These are phyloP conservation scores for Phlebiopsis gigantea DNA, from an alignment of 768 basidiomycete genomes.

Conservation along the genomic window DNA sequence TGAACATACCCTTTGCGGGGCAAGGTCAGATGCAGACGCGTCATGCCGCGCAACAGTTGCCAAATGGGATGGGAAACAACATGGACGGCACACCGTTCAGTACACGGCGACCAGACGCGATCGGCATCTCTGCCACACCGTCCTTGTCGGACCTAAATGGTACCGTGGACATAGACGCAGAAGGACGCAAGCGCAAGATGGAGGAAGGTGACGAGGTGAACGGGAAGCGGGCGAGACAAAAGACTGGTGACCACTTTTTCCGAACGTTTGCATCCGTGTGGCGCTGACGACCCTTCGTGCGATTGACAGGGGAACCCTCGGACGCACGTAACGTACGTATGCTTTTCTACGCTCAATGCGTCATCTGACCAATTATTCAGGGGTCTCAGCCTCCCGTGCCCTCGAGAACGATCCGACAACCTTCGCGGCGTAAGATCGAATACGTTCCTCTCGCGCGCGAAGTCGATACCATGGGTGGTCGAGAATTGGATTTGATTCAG, in stretches of 20 bases:
- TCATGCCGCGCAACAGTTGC: constrained; percentile 10
- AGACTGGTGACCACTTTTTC: constrained; percentile 46
- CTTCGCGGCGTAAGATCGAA: constrained; percentile 71
- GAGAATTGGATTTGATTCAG: constrained; percentile 56
- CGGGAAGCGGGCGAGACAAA: constrained; percentile 65
- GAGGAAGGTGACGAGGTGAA: constrained; percentile 56
- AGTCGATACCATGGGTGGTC: constrained; percentile 57
- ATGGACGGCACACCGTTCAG: too few species aligned
- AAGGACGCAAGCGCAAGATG: constrained; percentile 68
- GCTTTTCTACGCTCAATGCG: too few species aligned
- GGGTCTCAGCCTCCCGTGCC: constrained; percentile 10
- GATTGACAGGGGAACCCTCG: not conserved
- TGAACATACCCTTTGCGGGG: constrained; percentile 1
- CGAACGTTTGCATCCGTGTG: not conserved
- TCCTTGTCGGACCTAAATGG: constrained; percentile 11
- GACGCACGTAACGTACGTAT: not conserved
- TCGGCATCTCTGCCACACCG: not conserved
- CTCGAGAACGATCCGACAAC: constrained; percentile 17
- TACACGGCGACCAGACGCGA: too few species aligned
- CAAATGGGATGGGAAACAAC: too few species aligned
- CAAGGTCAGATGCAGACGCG: constrained; percentile 8
- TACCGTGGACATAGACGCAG: constrained; percentile 51
- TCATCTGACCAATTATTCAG: not conserved
- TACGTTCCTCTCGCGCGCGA: constrained; percentile 80
- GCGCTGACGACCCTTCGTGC: not conserved